phyloP scores from a whole-genome alignment of 768 basidiomycete genomes.

The Nidula microcarpa region DNA sequence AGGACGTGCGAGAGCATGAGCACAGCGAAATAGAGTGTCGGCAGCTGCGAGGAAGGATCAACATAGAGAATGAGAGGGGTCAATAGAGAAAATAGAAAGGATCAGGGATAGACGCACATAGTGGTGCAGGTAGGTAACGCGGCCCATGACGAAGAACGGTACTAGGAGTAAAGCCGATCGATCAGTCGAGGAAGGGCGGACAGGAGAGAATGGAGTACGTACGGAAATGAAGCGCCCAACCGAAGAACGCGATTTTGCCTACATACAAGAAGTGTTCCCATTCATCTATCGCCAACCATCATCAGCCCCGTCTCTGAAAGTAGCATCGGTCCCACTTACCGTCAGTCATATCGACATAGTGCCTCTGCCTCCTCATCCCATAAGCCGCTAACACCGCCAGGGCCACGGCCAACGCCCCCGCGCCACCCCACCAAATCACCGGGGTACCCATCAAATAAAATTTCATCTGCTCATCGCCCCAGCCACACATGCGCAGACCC shows the following conservation, averaged over 20 bases:
- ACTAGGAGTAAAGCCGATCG: slow-evolving; percentile 37
- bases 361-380: slow-evolving; percentile 78
- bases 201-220: slow-evolving; percentile 18
- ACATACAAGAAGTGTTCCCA: slow-evolving; percentile 97
- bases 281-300: slow-evolving; percentile 47
- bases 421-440: slow-evolving; percentile 83
- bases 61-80: slow-evolving; percentile 3
- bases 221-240: slow-evolving; percentile 93
- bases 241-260: slow-evolving; percentile 84
- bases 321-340: slow-evolving; percentile 42
- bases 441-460: slow-evolving; percentile 94
- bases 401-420: slow-evolving; percentile 58
- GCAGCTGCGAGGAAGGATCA: slow-evolving; percentile 50
- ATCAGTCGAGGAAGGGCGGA: too few species aligned
- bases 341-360: slow-evolving; percentile 87
- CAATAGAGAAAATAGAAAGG: background rate
- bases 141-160: slow-evolving; percentile 98
- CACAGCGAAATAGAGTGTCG: slow-evolving; percentile 95
- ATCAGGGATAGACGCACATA: slow-evolving; percentile 56
- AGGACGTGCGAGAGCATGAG: slow-evolving; percentile 87
- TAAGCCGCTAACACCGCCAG: slow-evolving; percentile 60
- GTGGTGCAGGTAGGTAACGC: slow-evolving; percentile 94
- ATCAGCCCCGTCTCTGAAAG: slow-evolving; percentile 1
- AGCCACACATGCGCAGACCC: slow-evolving; percentile 96
- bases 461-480: slow-evolving; percentile 84